Percentiles rank a stretch among this genome's conserved stretches.
Evolutionary conservation across 2,329 filamentous ascomycete species (phyloP).

Genomic region (Penicillium digitatum): DNA sequence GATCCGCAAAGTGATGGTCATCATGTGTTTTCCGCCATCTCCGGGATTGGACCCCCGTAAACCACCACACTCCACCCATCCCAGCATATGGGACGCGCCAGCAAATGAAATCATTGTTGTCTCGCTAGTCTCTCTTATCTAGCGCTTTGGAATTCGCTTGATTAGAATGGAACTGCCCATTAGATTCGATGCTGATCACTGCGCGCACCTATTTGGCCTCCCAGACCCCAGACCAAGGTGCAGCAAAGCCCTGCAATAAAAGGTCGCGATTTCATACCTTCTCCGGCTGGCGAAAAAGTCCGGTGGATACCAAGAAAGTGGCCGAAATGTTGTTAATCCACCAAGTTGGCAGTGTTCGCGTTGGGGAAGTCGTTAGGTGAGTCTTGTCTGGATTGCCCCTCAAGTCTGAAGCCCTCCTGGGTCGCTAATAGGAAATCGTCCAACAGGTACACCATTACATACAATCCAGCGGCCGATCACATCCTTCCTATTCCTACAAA

Average conservation of each 20-base stretch:
- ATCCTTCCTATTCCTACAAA: slow-evolving; percentile 80
- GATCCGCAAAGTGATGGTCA: neutral
- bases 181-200: slow-evolving; percentile 41
- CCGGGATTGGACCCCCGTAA: neutral
- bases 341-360: slow-evolving; percentile 85
- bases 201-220: slow-evolving; percentile 42
- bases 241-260: slow-evolving; percentile 18
- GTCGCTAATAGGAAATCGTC: neutral
- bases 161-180: slow-evolving; percentile 22
- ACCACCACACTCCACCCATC: neutral
- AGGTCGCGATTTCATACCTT: slow-evolving; percentile 32
- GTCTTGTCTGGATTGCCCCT: slow-evolving; percentile 12
- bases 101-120: neutral
- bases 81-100: neutral
- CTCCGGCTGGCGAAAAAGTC: slow-evolving; percentile 33
- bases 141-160: neutral
- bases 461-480: slow-evolving; percentile 81
- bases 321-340: slow-evolving; percentile 78
- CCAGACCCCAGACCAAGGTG: slow-evolving; percentile 35
- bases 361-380: slow-evolving; percentile 89
- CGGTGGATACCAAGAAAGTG: slow-evolving; percentile 20
- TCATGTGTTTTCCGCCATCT: slow-evolving; percentile 8
- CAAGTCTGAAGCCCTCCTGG: neutral
- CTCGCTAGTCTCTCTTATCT: neutral
- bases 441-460: slow-evolving; percentile 72